phyloP scores from a whole-genome alignment of 257 asterid species.

The Solanum pennellii region DNA sequence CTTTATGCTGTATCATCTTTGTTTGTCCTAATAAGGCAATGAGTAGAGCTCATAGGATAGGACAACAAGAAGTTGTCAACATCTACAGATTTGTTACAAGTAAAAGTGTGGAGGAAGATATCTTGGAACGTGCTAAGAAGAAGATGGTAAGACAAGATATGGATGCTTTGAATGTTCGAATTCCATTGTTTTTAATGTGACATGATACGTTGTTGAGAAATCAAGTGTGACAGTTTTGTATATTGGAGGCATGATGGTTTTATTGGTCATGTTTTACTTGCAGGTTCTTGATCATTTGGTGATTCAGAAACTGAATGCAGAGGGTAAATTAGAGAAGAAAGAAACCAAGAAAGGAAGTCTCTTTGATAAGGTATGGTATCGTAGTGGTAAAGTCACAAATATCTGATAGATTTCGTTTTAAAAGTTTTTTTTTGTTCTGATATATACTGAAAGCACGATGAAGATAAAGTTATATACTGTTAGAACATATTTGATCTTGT shows the following conservation, averaged over 20 bases:
- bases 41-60: constrained; percentile 99
- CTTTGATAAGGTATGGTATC: constrained; percentile 73
- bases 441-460: neutral
- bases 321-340: constrained; percentile 95
- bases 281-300: constrained; percentile 98
- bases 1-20: neutral
- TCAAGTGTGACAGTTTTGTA: neutral
- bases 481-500: neutral
- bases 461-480: neutral
- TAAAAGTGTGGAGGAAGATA: constrained; percentile 99
- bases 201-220: neutral
- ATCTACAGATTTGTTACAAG: constrained; percentile 97
- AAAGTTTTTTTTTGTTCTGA: neutral
- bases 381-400: neutral
- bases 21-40: constrained; percentile 55
- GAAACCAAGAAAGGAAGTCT: constrained; percentile 79
- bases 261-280: neutral
- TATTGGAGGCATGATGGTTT: neutral
- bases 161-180: neutral
- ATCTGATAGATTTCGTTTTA: neutral
- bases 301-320: constrained; percentile 94
- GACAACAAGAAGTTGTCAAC: constrained; percentile 98
- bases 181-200: neutral
- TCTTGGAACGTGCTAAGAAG: constrained; percentile 96
- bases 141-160: constrained; percentile 64